phyloP scores from a whole-genome alignment of 805 yeast species.

The Yarrowia osloensis region DNA sequence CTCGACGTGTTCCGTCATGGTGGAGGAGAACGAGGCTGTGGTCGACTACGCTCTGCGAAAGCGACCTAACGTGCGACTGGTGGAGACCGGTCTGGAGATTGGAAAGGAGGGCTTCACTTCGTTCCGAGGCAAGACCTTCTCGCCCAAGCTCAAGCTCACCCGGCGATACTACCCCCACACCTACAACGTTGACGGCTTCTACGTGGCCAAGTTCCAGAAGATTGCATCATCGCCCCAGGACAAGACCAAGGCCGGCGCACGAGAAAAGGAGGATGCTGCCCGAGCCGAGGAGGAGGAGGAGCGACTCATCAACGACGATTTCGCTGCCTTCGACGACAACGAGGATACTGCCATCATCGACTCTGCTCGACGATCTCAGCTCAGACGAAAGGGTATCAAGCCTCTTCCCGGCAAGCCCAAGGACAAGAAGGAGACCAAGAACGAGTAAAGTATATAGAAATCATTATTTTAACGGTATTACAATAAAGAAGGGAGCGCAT shows the following conservation, averaged over 20 bases:
- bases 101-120: conserved; percentile 96
- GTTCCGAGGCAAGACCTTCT: conserved; percentile 89
- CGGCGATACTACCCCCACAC: conserved; percentile 98
- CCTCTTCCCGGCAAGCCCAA: conserved; percentile 31
- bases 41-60: conserved; percentile 97
- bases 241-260: conserved; percentile 81
- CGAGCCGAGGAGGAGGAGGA: conserved; percentile 66
- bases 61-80: conserved; percentile 93
- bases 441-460: conserved; percentile 5
- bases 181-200: conserved; percentile 97
- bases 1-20: conserved; percentile 97
- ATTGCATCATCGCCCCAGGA: conserved; percentile 83
- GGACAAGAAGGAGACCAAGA: not conserved
- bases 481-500: too few species aligned
- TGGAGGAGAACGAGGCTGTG: conserved; percentile 97
- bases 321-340: conserved; percentile 74
- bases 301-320: conserved; percentile 81
- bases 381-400: conserved; percentile 42
- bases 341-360: conserved; percentile 75
- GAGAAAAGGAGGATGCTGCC: conserved; percentile 80
- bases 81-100: conserved; percentile 86
- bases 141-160: conserved; percentile 72
- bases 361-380: conserved; percentile 48
- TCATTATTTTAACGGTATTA: not conserved
- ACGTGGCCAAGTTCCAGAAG: conserved; percentile 94